These are phyloP conservation scores for Aschersonia sp. DNA, from an alignment of 2,329 filamentous ascomycete species.

Conservation along the genomic window DNA sequence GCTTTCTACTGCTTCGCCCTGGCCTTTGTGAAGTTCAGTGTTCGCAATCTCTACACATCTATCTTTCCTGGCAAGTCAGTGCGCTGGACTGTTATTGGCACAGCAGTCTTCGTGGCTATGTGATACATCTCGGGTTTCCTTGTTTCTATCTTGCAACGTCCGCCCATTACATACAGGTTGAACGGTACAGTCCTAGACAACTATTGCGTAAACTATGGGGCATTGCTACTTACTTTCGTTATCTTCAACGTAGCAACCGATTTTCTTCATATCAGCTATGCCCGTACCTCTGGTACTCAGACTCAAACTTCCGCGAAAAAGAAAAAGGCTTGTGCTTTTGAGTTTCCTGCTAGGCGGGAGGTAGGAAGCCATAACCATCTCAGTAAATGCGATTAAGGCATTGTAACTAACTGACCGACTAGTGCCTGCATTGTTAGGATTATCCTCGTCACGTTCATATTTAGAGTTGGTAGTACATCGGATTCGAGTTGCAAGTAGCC, in stretches of 20 bases:
- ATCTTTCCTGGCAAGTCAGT: neutral
- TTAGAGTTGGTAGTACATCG: neutral
- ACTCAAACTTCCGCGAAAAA: neutral
- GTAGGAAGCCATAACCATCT: neutral
- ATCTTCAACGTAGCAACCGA: neutral
- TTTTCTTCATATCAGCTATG: neutral
- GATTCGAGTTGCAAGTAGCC: neutral
- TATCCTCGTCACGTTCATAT: neutral
- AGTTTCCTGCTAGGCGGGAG: neutral
- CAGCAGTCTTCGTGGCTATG: neutral
- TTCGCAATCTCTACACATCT: neutral
- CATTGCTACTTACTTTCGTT: neutral
- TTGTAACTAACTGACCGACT: neutral
- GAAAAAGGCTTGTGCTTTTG: neutral
- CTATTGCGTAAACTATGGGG: neutral
- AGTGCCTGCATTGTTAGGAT: neutral
- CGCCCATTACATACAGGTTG: neutral
- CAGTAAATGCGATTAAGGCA: neutral
- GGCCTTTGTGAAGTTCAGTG: neutral
- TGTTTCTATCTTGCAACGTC: neutral
- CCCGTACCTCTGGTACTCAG: neutral
- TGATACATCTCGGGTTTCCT: neutral
- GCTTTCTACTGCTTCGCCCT: neutral
- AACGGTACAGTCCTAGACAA: neutral
- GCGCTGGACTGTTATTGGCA: neutral